Evolutionary conservation across 495 filamentous ascomycete genomes (phyloP).

Genomic region (Neurospora sp.): DNA sequence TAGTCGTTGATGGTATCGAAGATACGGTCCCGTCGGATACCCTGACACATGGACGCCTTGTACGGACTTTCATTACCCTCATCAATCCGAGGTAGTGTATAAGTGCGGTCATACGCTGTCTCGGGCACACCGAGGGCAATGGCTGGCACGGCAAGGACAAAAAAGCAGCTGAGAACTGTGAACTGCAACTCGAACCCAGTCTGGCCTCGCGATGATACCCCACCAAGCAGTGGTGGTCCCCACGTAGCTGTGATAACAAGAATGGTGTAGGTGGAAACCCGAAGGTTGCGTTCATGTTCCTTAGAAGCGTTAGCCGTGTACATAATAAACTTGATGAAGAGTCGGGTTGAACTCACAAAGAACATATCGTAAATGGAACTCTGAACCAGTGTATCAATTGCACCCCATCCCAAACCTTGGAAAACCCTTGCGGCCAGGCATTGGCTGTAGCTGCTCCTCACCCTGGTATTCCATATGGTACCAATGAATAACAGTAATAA

Average conservation of each 20-base stretch:
- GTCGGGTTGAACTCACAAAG: slow-evolving; percentile 30
- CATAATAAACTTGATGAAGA: background rate
- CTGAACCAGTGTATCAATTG: slow-evolving; percentile 38
- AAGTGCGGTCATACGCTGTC: slow-evolving; percentile 34
- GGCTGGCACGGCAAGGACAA: slow-evolving; percentile 33
- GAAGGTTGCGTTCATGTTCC: slow-evolving; percentile 37
- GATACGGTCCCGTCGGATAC: slow-evolving; percentile 20
- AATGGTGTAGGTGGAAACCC: slow-evolving; percentile 28
- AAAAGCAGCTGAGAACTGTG: slow-evolving; percentile 36
- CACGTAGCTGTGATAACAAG: slow-evolving; percentile 36
- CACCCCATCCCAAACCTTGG: slow-evolving; percentile 44
- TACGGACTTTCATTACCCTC: slow-evolving; percentile 7
- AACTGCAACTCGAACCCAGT: slow-evolving; percentile 34
- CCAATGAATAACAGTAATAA: slow-evolving; percentile 34
- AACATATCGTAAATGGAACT: slow-evolving; percentile 41
- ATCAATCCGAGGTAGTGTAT: slow-evolving; percentile 20
- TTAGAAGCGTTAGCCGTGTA: slow-evolving; percentile 16
- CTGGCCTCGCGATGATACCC: slow-evolving; percentile 27
- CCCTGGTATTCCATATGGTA: slow-evolving; percentile 37
- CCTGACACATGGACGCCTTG: slow-evolving; percentile 21
- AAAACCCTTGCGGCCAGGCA: slow-evolving; percentile 41
- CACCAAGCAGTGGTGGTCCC: slow-evolving; percentile 40
- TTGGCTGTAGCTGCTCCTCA: slow-evolving; percentile 27
- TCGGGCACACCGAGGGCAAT: slow-evolving; percentile 39
- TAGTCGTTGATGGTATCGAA: slow-evolving; percentile 23